These are phyloP conservation scores for Pseudogymnoascus sp. DNA, from an alignment of 2,329 filamentous ascomycete species.

Conservation along the genomic window DNA sequence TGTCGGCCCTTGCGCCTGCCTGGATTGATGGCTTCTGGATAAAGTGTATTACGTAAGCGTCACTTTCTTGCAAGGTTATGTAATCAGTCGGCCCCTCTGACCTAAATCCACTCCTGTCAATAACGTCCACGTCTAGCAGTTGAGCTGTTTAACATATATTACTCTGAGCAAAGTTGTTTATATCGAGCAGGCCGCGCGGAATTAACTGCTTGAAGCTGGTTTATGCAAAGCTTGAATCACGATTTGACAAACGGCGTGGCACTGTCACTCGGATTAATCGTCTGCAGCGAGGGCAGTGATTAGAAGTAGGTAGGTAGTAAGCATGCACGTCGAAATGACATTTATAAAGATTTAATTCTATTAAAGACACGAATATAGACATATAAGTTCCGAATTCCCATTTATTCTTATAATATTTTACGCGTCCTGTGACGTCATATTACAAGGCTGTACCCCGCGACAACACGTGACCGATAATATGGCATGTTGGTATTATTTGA, in stretches of 20 bases:
- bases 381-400: background rate
- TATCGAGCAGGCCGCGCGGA: background rate
- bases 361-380: background rate
- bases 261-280: too few species aligned
- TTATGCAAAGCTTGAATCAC: background rate
- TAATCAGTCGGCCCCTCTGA: background rate
- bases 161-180: background rate
- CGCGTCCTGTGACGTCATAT: conserved; percentile 1
- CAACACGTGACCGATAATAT: background rate
- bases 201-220: background rate
- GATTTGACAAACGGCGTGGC: background rate
- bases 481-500: background rate
- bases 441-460: background rate
- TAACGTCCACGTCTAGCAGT: background rate
- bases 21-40: background rate
- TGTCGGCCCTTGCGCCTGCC: background rate
- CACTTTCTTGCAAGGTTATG: background rate
- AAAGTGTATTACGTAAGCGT: background rate
- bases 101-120: background rate
- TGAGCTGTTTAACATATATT: background rate
- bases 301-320: too few species aligned
- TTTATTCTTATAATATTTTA: background rate
- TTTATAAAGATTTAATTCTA: background rate
- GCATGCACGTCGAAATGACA: background rate
- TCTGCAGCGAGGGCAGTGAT: too few species aligned